Conservation (phyloP, 345 rosid species). For the Eucalyptus victrix region DNA sequence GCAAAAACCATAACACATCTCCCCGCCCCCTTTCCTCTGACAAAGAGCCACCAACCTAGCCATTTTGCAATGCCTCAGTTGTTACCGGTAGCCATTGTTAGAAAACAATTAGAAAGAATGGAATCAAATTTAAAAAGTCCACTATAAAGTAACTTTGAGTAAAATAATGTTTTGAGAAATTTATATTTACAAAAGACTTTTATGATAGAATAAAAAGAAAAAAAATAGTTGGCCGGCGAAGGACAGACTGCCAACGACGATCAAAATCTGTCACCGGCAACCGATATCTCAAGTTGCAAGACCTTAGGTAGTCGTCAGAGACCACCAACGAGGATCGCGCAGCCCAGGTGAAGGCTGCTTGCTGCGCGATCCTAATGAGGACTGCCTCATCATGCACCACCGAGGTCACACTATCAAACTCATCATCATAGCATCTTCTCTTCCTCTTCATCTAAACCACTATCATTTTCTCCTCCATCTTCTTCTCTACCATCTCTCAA, state of each 20-base stretch:
- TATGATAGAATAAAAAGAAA: too few species aligned
- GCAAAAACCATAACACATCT: not conserved
- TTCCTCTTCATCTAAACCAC: too few species aligned
- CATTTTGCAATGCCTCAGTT: not conserved
- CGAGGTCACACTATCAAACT: too few species aligned
- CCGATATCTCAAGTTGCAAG: too few species aligned
- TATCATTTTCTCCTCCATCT: not conserved
- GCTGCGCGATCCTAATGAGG: rapidly evolving
- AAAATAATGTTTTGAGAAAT: too few species aligned
- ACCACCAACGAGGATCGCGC: rapidly evolving
- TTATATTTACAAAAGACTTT: too few species aligned
- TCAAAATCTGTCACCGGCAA: rapidly evolving
- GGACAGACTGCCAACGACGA: rapidly evolving
- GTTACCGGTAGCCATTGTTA: not conserved
- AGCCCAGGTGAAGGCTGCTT: rapidly evolving
- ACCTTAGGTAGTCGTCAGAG: rapidly evolving
- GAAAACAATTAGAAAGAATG: too few species aligned
- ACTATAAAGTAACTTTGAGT: too few species aligned
- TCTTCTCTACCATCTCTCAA: not conserved
- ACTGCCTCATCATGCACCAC: too few species aligned
- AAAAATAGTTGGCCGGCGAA: too few species aligned
- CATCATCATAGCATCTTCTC: too few species aligned
- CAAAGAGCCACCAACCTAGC: not conserved
- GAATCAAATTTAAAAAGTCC: not conserved
- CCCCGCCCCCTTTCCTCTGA: not conserved